phyloP scores from a whole-genome alignment of 2,329 filamentous ascomycete species.

The Mycosphaerelloides madeirae region DNA sequence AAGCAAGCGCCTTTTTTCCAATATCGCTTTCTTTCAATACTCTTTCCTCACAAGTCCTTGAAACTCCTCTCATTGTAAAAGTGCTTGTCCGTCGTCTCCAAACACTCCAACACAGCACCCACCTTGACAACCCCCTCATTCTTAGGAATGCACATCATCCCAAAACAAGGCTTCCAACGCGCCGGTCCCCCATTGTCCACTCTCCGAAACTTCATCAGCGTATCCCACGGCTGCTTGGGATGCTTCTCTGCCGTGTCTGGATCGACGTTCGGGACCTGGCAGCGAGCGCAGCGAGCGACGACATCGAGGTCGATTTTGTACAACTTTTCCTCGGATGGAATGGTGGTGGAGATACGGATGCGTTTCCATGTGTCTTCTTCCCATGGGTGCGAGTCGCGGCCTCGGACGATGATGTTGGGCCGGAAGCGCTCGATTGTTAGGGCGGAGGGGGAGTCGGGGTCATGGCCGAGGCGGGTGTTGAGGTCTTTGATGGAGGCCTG shows the following conservation, averaged over 20 bases:
- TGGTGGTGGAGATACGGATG: constrained; percentile 42
- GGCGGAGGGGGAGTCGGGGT: constrained; percentile 38
- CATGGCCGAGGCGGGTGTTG: constrained; percentile 47
- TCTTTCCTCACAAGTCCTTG: constrained; percentile 26
- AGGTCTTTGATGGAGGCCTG: constrained; percentile 52
- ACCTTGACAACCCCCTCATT: constrained; percentile 52
- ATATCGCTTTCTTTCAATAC: background rate
- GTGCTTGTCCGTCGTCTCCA: constrained; percentile 55
- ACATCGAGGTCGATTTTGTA: constrained; percentile 51
- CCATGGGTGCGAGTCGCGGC: constrained; percentile 49
- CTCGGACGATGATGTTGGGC: constrained; percentile 58
- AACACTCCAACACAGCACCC: constrained; percentile 56
- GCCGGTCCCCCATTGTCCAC: constrained; percentile 56
- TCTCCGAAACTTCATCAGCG: constrained; percentile 56
- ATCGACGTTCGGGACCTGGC: constrained; percentile 62
- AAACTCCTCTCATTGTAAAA: constrained; percentile 42
- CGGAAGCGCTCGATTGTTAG: constrained; percentile 59
- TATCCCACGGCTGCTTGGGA: constrained; percentile 57
- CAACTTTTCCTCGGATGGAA: constrained; percentile 29
- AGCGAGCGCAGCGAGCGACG: constrained; percentile 55
- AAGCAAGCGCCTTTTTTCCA: background rate
- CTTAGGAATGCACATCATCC: constrained; percentile 59
- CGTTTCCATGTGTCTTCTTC: constrained; percentile 61
- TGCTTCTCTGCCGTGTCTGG: constrained; percentile 58
- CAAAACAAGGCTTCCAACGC: constrained; percentile 64